Conservation (phyloP, 1,139 yeast genomes). For the Magnusiomyces starmeri region DNA sequence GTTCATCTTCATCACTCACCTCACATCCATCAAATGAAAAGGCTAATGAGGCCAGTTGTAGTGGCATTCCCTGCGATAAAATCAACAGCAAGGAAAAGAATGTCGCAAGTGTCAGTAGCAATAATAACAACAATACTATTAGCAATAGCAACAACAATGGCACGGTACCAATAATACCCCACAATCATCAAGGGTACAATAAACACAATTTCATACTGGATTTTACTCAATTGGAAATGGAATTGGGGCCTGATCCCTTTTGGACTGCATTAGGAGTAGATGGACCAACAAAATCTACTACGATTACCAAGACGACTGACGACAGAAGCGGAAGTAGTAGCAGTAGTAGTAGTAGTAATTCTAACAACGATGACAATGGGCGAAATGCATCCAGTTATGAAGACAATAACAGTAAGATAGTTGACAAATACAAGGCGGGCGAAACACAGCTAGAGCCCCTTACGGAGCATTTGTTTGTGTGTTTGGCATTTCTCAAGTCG, state of each 20-base stretch:
- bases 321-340: too few species aligned
- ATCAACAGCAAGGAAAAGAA: background rate
- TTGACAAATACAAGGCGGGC: too few species aligned
- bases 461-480: constrained; percentile 66
- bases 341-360: too few species aligned
- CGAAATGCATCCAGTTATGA: too few species aligned
- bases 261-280: constrained; percentile 26
- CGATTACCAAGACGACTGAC: too few species aligned
- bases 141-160: background rate
- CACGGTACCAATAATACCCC: background rate
- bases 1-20: background rate
- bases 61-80: too few species aligned
- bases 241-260: constrained; percentile 31
- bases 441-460: constrained; percentile 59
- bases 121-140: background rate
- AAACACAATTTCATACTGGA: constrained; percentile 5
- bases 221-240: constrained; percentile 14
- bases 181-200: background rate
- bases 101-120: background rate
- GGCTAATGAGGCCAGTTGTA: background rate
- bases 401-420: too few species aligned
- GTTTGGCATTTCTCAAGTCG: constrained; percentile 72
- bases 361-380: too few species aligned
- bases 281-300: too few species aligned
- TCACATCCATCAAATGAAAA: background rate